Evolutionary conservation across 305 asterid species (phyloP), one percentile per base, ranked within the genome.

Genomic region (Withania somnifera): DNA sequence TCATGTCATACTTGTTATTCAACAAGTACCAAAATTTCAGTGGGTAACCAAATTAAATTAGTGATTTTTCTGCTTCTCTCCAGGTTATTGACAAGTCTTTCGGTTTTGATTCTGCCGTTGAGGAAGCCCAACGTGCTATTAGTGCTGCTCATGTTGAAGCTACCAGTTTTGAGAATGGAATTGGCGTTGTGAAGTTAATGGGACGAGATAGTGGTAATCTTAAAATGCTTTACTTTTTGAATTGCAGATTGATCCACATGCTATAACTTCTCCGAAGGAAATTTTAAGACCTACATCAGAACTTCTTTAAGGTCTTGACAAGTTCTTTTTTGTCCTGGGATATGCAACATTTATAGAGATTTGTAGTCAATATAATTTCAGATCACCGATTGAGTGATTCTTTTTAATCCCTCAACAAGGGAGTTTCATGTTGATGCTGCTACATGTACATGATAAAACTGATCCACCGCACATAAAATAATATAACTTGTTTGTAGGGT

Each of bases 51-150:
- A 71, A 71, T 1, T 22, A 71, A 7, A 8, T 73, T 73, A 30
- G 61, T 75, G 45, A 75, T 9, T 61, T 51, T 53, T 81, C 15
- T 84, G 36, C 14, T 34, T 28, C 67, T 64, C 61, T 82, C 22
- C 87, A 93, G 95, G 93, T 92, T 28, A 92, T 93, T 26, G 98
- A 94, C 88, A 91, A 81, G 87, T 93, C 98, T 8, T 94, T 94
- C 20, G 98, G 98, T 36, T 94, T 94, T 78, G 98, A 93, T 81
- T 88, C 98, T 19, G 97, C 97, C 53, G 98, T 93, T 42, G 98
- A 94, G 88, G 98, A 94, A 85, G 98, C 98, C 3, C 92, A 94
- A 83, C 97, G 98, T 78, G 98, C 98, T 80, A 94, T 94, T 63
- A 93, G 81, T 80, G 97, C 97, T 26, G 98, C 98, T 30, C 98